Evolutionary conservation across 176 grass and related monocot species (phyloP).

Genomic region (Tuctoria greenei): DNA sequence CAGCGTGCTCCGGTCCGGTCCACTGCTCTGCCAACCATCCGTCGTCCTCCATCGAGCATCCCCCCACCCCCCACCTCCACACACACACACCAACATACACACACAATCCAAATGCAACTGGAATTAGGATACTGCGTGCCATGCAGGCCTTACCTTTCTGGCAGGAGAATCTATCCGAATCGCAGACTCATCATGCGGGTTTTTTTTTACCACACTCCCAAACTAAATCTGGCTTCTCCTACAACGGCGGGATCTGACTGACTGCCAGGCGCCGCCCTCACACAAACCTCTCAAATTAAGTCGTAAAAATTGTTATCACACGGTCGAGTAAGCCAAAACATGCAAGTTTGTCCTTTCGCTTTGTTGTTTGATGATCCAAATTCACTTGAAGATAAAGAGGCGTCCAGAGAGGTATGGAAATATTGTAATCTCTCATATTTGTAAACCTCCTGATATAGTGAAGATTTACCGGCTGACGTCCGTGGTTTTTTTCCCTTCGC

Average conservation of each 20-base stretch:
- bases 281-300: not conserved
- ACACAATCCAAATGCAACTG: conserved; percentile 18
- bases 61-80: not conserved
- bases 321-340: not conserved
- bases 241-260: not conserved
- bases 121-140: conserved; percentile 33
- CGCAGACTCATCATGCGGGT: not conserved
- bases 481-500: no score
- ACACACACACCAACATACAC: no score
- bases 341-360: not conserved
- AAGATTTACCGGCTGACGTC: no score
- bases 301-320: not conserved
- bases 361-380: no score
- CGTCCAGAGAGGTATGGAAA: no score
- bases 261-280: no score
- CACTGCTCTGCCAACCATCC: conserved; percentile 15
- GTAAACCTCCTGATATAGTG: no score
- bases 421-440: no score
- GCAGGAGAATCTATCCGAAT: conserved; percentile 45
- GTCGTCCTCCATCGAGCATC: conserved; percentile 12
- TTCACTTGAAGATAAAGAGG: no score
- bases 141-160: not conserved
- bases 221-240: conserved; percentile 21
- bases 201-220: not conserved
- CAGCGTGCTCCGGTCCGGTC: conserved; percentile 11